phyloP scores from a whole-genome alignment of 768 basidiomycete genomes.

The Hericium rajendrae region DNA sequence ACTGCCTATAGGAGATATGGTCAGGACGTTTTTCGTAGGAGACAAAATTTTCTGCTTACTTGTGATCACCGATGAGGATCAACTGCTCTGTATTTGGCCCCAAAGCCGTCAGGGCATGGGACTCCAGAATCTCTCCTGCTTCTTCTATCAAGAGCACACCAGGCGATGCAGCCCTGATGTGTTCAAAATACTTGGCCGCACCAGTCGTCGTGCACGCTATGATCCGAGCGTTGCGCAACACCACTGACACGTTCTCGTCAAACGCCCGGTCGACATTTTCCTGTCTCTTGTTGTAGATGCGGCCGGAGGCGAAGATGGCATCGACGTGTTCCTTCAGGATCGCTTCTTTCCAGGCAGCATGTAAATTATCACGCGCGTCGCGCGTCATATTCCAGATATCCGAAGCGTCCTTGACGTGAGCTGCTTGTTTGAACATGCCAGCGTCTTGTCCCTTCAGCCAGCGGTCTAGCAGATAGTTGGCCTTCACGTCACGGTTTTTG shows the following conservation, averaged over 20 bases:
- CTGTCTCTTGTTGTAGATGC: conserved; percentile 32
- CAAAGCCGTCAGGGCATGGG: conserved; percentile 53
- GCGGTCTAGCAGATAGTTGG: conserved; percentile 33
- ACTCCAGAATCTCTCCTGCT: conserved; percentile 65
- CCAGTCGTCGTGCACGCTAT: conserved; percentile 65
- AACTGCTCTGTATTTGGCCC: conserved; percentile 37
- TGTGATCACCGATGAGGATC: conserved; percentile 65
- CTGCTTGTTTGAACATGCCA: conserved; percentile 27
- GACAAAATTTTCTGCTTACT: conserved; percentile 32
- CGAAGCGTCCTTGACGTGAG: conserved; percentile 15
- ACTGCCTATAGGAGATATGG: conserved; percentile 34
- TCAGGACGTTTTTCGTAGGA: neutral
- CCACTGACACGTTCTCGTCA: conserved; percentile 21
- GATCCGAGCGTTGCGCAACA: conserved; percentile 39
- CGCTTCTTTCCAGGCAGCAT: conserved; percentile 25
- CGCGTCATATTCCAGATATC: conserved; percentile 31
- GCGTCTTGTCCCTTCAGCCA: conserved; percentile 40
- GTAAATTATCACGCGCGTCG: conserved; percentile 17
- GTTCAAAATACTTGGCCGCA: conserved; percentile 48
- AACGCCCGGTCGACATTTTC: conserved; percentile 28
- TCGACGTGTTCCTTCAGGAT: conserved; percentile 27
- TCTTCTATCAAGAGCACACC: conserved; percentile 59
- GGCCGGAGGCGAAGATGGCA: conserved; percentile 22
- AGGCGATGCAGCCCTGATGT: conserved; percentile 36
- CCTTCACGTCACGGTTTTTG: conserved; percentile 25